Evolutionary conservation across 129 eudicot species (phyloP), one percentile per base, ranked within the genome.

Genomic region (Chrysanthemum seticuspe): DNA sequence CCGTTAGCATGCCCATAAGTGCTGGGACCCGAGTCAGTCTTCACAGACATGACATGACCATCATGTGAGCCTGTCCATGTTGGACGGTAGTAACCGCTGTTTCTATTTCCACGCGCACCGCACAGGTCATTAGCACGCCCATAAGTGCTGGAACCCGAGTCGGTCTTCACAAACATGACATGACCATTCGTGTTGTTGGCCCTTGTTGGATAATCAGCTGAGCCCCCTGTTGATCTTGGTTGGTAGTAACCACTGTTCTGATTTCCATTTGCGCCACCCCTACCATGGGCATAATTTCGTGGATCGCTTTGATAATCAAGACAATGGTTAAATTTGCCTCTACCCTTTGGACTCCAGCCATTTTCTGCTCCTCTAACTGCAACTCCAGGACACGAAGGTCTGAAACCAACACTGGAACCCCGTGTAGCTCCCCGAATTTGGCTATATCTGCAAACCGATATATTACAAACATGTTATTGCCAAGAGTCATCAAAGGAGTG

Each of bases 281-380:
- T 53, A 44, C 4, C 36, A 53, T 6, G 16, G 8, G 2, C n/a
- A 53, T 53, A 15, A 53, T 15, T 53, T 53, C 4, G 18, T 13
- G 14, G 16, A 11, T 13, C 13, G 5, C 16, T 52, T 11, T 52
- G 14, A 52, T 13, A 13, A 52, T 52, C 57, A 52, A 52, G 57
- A 3, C 5, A 52, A 3, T 12, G 16, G 57, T 52, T 10, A 27
- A 10, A 52, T 53, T 15, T 27, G 16, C 70, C 70, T 58, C 76
- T 14, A 45, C 70, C 70, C 31, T 52, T 73, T 0, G 70, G 51
- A 49, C 16, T 62, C 77, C 77, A 62, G 2, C 70, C 70, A 2
- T 69, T 73, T 61, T 52, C 62, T 2, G 48, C 77, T 9, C 77
- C 76, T 72, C 12, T 72, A 9, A 13, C 44, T 3, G 58, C 6